A percentile compares a stretch with the other conserved stretches of the same genome.
Conservation (phyloP, 352 stramenopile species). For the Phytophthora pseudosyringae region DNA sequence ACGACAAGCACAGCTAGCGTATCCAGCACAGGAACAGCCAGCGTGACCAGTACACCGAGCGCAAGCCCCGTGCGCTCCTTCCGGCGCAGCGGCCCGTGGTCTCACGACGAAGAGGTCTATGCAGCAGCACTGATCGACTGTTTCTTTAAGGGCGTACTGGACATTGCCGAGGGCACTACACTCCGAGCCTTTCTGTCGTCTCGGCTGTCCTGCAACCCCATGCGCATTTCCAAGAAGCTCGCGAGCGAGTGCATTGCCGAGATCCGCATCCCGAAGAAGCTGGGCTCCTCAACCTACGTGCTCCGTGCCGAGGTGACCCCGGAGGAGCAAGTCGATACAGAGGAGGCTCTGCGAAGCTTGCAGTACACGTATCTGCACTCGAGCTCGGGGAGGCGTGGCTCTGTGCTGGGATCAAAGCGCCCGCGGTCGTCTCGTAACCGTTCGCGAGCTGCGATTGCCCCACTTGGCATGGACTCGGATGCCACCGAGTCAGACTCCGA, state of each 20-base stretch:
- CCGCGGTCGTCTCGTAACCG: conserved; percentile 17
- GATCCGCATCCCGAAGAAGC: conserved; percentile 76
- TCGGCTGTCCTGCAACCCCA: conserved; percentile 73
- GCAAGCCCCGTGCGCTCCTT: conserved; percentile 39
- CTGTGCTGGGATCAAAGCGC: conserved; percentile 20
- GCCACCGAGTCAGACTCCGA: too few relatives aligned
- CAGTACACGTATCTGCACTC: conserved; percentile 45
- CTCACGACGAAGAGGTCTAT: conserved; percentile 72
- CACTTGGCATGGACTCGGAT: too few relatives aligned
- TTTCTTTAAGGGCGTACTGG: conserved; percentile 71
- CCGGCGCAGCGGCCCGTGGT: conserved; percentile 69
- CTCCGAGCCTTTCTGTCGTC: conserved; percentile 68
- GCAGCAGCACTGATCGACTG: conserved; percentile 65
- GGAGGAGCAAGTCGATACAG: conserved; percentile 40
- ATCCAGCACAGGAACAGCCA: conserved; percentile 33
- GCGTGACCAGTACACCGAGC: conserved; percentile 31
- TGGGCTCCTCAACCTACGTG: conserved; percentile 71
- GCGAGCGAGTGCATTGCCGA: conserved; percentile 70
- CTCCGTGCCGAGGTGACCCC: conserved; percentile 39
- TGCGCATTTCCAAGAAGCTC: conserved; percentile 83
- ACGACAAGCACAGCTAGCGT: conserved; percentile 38
- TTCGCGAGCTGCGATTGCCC: too few relatives aligned
- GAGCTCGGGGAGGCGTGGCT: conserved; percentile 2
- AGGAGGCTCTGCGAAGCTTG: conserved; percentile 49
- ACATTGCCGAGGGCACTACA: conserved; percentile 68